Percentiles rank a stretch among this genome's conserved stretches.
These are phyloP conservation scores for Colletotrichum sublineola DNA, from an alignment of 2,329 filamentous ascomycete genomes.

Conservation along the genomic window DNA sequence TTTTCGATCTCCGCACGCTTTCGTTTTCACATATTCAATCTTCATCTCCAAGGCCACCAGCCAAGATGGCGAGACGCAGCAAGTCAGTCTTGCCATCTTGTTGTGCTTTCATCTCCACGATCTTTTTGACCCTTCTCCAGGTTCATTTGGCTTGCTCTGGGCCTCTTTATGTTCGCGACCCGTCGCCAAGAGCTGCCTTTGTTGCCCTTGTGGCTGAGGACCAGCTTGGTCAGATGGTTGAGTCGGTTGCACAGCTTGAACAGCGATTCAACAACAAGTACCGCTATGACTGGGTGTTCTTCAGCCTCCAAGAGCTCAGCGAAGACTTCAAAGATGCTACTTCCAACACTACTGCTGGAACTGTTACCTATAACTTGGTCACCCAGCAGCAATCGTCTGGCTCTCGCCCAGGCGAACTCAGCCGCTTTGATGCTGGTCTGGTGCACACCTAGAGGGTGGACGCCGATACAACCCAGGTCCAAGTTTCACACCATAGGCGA, in stretches of 20 bases:
- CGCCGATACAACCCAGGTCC: constrained; percentile 69
- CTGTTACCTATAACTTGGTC: constrained; percentile 79
- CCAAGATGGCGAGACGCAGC: constrained; percentile 13
- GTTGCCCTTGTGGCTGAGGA: constrained; percentile 80
- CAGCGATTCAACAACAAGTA: constrained; percentile 80
- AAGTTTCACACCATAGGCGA: constrained; percentile 81
- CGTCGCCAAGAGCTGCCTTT: constrained; percentile 57
- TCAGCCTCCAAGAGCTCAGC: constrained; percentile 84
- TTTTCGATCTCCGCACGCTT: not conserved
- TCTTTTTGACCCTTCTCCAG: not conserved
- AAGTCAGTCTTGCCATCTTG: not conserved
- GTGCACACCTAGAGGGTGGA: constrained; percentile 75
- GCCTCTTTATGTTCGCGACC: constrained; percentile 15
- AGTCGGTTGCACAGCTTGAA: constrained; percentile 74
- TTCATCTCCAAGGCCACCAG: not conserved
- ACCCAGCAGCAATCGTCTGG: constrained; percentile 82
- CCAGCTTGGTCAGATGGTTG: constrained; percentile 75
- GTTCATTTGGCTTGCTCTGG: constrained; percentile 11
- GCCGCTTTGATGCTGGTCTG: constrained; percentile 74
- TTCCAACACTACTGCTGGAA: constrained; percentile 76
- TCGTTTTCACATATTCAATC: too few relatives aligned
- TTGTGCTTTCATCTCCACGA: not conserved
- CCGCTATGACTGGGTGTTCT: constrained; percentile 90
- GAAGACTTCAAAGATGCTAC: constrained; percentile 81
- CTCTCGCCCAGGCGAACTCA: constrained; percentile 78